A percentile compares a stretch with the other conserved stretches of the same genome.
These are phyloP conservation scores for Capsicum pubescens DNA, from an alignment of 257 asterid species.

Conservation along the genomic window DNA sequence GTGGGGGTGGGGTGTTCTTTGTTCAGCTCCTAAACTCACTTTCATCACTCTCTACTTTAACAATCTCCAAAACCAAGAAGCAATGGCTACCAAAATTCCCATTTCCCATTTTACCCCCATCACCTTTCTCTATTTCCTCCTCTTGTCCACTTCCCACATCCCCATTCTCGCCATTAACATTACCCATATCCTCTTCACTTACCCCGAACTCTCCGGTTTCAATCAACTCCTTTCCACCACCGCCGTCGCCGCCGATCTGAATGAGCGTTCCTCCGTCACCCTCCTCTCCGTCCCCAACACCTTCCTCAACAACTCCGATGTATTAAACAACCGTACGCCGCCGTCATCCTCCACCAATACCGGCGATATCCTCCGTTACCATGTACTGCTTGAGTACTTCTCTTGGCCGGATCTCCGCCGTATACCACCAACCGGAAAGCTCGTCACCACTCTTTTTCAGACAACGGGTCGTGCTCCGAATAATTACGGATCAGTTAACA, in stretches of 20 bases:
- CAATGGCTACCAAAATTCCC: constrained; percentile 52
- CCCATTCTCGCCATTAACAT: constrained; percentile 49
- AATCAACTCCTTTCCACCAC: constrained; percentile 60
- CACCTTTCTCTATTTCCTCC: constrained; percentile 47
- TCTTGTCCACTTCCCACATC: constrained; percentile 36
- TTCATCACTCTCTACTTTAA: background rate
- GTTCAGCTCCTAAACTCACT: constrained; percentile 13
- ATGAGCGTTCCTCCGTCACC: constrained; percentile 55
- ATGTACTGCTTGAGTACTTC: constrained; percentile 71
- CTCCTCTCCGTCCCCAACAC: constrained; percentile 64
- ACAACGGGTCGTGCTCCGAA: constrained; percentile 71
- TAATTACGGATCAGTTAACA: constrained; percentile 63
- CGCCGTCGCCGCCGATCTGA: constrained; percentile 62
- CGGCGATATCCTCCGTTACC: constrained; percentile 82
- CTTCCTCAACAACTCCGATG: constrained; percentile 45
- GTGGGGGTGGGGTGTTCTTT: background rate
- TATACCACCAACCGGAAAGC: constrained; percentile 58
- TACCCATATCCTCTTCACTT: constrained; percentile 53
- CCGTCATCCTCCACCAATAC: constrained; percentile 51
- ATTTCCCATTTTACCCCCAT: constrained; percentile 53
- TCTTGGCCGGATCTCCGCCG: constrained; percentile 65
- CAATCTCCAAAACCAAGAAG: background rate
- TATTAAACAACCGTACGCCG: constrained; percentile 31
- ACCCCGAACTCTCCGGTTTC: constrained; percentile 60
- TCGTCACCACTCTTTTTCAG: constrained; percentile 72